Percentiles rank a stretch among this genome's conserved stretches.
Conservation (phyloP, 805 yeast genomes). For the Candida methanosorbosa region DNA sequence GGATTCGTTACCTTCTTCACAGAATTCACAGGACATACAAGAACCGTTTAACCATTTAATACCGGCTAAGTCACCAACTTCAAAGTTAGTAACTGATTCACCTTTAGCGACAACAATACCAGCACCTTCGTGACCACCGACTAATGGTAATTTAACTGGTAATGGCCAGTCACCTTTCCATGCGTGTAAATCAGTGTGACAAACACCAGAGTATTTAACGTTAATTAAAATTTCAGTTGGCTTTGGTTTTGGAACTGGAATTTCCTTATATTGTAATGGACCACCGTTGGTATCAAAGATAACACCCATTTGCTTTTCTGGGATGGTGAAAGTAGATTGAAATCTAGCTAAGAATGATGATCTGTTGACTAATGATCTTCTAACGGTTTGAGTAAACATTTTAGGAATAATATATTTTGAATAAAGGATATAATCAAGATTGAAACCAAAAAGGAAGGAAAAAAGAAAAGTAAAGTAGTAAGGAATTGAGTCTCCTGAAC, state of each 20-base stretch:
- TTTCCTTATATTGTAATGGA: slow-evolving; percentile 56
- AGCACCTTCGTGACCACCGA: slow-evolving; percentile 72
- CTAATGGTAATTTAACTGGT: slow-evolving; percentile 48
- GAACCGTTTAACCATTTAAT: slow-evolving; percentile 64
- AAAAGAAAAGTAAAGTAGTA: neutral
- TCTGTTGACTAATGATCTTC: slow-evolving; percentile 10
- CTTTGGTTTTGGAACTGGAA: slow-evolving; percentile 63
- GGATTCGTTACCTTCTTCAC: slow-evolving; percentile 50
- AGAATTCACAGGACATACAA: slow-evolving; percentile 56
- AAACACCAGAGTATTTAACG: slow-evolving; percentile 67
- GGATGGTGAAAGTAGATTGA: slow-evolving; percentile 30
- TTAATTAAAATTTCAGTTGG: slow-evolving; percentile 56
- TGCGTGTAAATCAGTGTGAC: slow-evolving; percentile 70
- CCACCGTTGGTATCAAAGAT: slow-evolving; percentile 61
- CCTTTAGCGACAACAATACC: slow-evolving; percentile 63
- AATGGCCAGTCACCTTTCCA: slow-evolving; percentile 70
- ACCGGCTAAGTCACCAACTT: slow-evolving; percentile 61
- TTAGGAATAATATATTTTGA: neutral
- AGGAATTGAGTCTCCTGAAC: neutral
- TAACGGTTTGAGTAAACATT: slow-evolving; percentile 14
- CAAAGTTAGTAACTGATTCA: slow-evolving; percentile 47
- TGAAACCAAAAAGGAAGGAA: neutral
- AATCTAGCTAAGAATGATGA: slow-evolving; percentile 13
- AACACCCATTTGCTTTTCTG: slow-evolving; percentile 63
- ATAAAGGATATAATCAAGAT: neutral